A percentile compares a stretch with the other conserved stretches of the same genome.
Evolutionary conservation across 2,329 filamentous ascomycete genomes (phyloP).

Genomic region (Penicillium aurantiogriseum): DNA sequence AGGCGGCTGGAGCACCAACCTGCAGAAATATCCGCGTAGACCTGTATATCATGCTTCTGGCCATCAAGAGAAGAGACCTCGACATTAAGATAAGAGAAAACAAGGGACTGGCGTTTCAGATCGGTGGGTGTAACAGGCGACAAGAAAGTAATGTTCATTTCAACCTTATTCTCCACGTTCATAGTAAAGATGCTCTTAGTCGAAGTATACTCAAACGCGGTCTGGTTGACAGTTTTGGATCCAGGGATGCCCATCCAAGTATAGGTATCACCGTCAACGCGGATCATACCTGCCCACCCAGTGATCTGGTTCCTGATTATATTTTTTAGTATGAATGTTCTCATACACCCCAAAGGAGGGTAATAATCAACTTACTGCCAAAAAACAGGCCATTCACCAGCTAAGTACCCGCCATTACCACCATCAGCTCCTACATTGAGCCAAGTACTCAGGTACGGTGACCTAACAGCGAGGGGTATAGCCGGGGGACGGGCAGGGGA

Average conservation of each 20-base stretch:
- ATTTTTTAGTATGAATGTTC: conserved; percentile 15
- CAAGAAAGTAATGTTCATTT: conserved; percentile 67
- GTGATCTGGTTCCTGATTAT: conserved; percentile 52
- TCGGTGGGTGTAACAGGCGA: conserved; percentile 69
- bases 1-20: conserved; percentile 45
- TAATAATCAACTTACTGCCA: conserved; percentile 58
- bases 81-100: conserved; percentile 69
- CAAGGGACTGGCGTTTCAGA: conserved; percentile 64
- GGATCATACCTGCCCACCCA: conserved; percentile 68
- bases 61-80: conserved; percentile 64
- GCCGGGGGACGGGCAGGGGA: conserved; percentile 64
- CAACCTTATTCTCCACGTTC: conserved; percentile 59
- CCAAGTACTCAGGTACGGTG: conserved; percentile 73
- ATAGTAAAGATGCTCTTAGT: conserved; percentile 70
- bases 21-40: conserved; percentile 72
- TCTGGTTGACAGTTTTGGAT: conserved; percentile 54
- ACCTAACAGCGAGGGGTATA: conserved; percentile 69
- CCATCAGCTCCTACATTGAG: conserved; percentile 60
- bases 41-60: conserved; percentile 60
- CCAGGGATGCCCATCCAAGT: conserved; percentile 66
- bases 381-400: conserved; percentile 67
- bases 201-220: conserved; percentile 66
- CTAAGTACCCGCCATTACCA: conserved; percentile 64
- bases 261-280: conserved; percentile 63
- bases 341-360: not conserved